Base-by-base conservation (phyloP, 2,329 filamentous ascomycete genomes). In the Verticillium klebahnii region DNA sequence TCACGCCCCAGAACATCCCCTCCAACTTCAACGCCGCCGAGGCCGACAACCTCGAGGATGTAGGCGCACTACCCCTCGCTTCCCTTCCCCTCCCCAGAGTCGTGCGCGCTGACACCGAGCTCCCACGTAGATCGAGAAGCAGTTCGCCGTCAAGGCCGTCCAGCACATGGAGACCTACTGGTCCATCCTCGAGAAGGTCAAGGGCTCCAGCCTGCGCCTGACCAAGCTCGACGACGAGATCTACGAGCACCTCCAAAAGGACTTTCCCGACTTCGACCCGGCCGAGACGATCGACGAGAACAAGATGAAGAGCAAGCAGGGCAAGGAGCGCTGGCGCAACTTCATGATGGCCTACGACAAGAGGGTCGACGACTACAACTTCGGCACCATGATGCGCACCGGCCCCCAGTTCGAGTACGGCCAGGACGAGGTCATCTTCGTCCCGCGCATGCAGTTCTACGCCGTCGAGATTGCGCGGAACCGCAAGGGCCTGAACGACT, bases 151-250 rank as follows among this genome's bases (percentile, higher is more conserved):
- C 70, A 98, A 98, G 83, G 90, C 90, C 59, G 95, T 98, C 40
- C 91, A 97, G 77, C 95, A 99, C 77, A 92, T 99, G 85, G 86
- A 92, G 72, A 97, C 94, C 57, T 98, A 99, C 84, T 99, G 94
- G 94, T 83, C 89, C 59, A 94, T 99, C 73, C 90, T 99, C 70
- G 90, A 97, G 77, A 92, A 90, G 74, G 86, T 96, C 68, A 91
- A 87, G 69, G 95, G 94, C 68, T 97, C 93, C n/a, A 81, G 88
- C 65, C 83, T 99, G 63, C 91, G 92, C 65, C 86, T 99, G 66
- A 99, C 95, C 64, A 95, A 94, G 80, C 85, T 96, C 71, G 95
- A 99, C 78, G 89, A 98, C 74, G 93, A 97, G 55, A 99, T 99
- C 76, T 88, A 91, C 77, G 89, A 91, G 67, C 92, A 97, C 77